phyloP scores from a whole-genome alignment of 176 grass and related monocot species.

The Paspalum notatum region DNA sequence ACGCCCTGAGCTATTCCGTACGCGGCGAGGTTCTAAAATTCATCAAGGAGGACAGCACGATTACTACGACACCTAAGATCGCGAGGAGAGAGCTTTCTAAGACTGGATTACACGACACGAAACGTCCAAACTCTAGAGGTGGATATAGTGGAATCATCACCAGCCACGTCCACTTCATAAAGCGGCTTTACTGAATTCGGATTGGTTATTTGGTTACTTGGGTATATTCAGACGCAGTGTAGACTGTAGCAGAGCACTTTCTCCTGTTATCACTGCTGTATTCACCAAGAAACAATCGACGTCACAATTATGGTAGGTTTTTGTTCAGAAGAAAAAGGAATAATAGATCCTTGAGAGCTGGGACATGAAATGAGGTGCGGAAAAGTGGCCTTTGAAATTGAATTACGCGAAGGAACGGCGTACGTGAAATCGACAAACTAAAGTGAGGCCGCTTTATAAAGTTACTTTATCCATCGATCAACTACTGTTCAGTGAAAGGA shows the following conservation, averaged over 20 bases:
- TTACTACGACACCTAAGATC: background rate
- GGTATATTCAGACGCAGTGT: conserved; percentile 8
- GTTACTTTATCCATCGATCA: conserved; percentile 44
- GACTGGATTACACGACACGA: conserved; percentile 51
- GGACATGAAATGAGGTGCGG: background rate
- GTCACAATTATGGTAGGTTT: background rate
- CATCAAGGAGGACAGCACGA: background rate
- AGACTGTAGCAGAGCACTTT: too few species aligned
- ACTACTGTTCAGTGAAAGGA: conserved; percentile 16
- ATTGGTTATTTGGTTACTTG: background rate
- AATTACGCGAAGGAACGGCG: conserved; percentile 25
- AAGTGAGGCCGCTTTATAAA: conserved; percentile 54
- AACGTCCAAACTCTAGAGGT: background rate
- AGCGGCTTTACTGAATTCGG: background rate
- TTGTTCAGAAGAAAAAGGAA: background rate
- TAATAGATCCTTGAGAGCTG: background rate
- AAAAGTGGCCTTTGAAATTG: background rate
- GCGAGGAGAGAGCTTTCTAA: background rate
- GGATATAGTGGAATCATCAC: conserved; percentile 20
- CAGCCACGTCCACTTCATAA: background rate
- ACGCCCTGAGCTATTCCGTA: too few species aligned
- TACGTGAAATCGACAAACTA: conserved; percentile 41
- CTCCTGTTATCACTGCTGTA: background rate
- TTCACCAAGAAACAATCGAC: background rate
- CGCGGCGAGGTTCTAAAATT: background rate